Evolutionary conservation across 2,329 filamentous ascomycete genomes (phyloP), one percentile per base, ranked within the genome.

Genomic region (Fusarium globosum): DNA sequence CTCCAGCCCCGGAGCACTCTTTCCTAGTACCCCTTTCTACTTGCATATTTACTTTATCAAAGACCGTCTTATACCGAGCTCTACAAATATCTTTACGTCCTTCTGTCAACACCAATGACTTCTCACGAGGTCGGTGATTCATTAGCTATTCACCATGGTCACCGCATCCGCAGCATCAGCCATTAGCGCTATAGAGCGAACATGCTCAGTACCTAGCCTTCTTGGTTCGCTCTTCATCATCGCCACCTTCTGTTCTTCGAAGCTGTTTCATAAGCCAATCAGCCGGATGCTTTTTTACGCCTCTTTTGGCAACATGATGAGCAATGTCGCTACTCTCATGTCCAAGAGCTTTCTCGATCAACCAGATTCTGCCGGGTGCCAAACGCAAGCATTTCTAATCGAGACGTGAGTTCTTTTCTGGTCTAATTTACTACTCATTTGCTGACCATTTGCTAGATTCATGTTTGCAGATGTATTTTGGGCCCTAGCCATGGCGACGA

Each of bases 401-500:
- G 49, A 66, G 61, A 66, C 61, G 49, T 48, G 14, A 66, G 49
- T 66, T 2, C 14, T 28, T 16, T 6, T 14, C 2, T 4, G 3
- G 18, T 20, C 18, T 16, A 7, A 7, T 30, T 4, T 26, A 46
- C 60, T 18, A 6, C 23, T 42, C 1, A 8, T 21, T 42, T 33
- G 6, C 61, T 66, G 2, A 66, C 13, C 4, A 18, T 18, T 13
- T 18, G 4, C 9, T 23, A 66, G 64, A 6, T 66, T 66, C 11
- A 66, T 66, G 64, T 66, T 66, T 65, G 64, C 61, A 0, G 64
- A 66, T 49, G 64, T 66, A 12, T 66, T 66, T 58, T 66, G 61
- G 64, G 64, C 64, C 9, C 15, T 66, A 1, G 61, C 64, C n/a
- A 66, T 66, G 64, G 64, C 49, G 1, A 6, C 64, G 3, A 66